These are phyloP conservation scores for Prosopis cineraria DNA, from an alignment of 306 rosid genomes.

Conservation along the genomic window DNA sequence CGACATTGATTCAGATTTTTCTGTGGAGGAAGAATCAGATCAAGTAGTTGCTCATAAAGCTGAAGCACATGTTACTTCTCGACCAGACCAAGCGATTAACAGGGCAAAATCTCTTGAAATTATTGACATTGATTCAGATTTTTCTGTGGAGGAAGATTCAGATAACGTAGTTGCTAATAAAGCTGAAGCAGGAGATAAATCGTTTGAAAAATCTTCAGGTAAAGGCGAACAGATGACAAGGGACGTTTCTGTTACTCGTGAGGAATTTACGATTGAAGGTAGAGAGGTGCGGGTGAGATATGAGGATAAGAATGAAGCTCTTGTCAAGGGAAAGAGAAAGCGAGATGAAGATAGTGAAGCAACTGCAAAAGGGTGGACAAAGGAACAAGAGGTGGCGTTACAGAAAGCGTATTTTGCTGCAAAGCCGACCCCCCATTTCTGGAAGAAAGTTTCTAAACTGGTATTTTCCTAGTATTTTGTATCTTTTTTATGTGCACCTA, in stretches of 20 bases:
- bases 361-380: slow-evolving; percentile 62
- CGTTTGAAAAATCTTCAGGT: neutral
- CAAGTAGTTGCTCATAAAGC: slow-evolving; percentile 13
- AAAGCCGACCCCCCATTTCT: slow-evolving; percentile 83
- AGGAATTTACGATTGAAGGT: slow-evolving; percentile 20
- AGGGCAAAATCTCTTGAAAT: neutral
- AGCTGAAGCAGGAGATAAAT: slow-evolving; percentile 14
- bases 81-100: neutral
- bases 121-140: neutral
- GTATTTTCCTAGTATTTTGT: slow-evolving; percentile 41
- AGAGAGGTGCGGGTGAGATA: slow-evolving; percentile 11
- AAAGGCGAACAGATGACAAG: slow-evolving; percentile 13
- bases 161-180: slow-evolving; percentile 11
- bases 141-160: neutral
- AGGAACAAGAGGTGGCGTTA: slow-evolving; percentile 73
- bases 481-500: neutral
- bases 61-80: neutral
- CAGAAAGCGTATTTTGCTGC: slow-evolving; percentile 64
- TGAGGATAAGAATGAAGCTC: slow-evolving; percentile 11
- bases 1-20: neutral
- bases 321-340: slow-evolving; percentile 54
- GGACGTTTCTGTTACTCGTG: slow-evolving; percentile 7
- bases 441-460: slow-evolving; percentile 87
- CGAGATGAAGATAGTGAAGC: slow-evolving; percentile 34
- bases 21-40: slow-evolving; percentile 7